Evolutionary conservation across 192 early-diverging fungal species (phyloP), one percentile per base, ranked within the genome.

Genomic region (Coemansia interrupta): DNA sequence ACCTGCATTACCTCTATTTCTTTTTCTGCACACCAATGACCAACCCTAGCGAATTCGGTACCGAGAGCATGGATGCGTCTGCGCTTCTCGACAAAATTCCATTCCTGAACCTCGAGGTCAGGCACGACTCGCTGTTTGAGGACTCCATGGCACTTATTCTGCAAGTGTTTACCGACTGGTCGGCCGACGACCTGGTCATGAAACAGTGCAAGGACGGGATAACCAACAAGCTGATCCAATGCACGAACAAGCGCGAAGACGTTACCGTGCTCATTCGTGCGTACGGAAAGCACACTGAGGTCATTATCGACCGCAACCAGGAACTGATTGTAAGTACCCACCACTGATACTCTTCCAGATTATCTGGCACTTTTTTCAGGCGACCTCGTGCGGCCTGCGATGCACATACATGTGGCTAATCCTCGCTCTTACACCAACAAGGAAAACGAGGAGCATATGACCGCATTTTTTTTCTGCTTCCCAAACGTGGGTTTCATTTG

Each of bases 221-320:
- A 44, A 91, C 90, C 55, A 91, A 91, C 69, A 89, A 91, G 54
- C 66, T 95, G 70, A 84, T 95, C 17, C 81, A 83, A 55, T 86
- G 84, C 52, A 86, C 82, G 4, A 84, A 94, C 77, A 68, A 48
- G 32, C 70, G 78, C 9, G 64, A 74, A 12, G 67, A 80, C 12
- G 58, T 80, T 14, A 82, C 87, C 13, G 84, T 94, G 19, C 83
- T 97, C 41, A 86, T 97, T 44, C 84, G 94, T 24, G 88, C 89
- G 32, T 97, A 95, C 69, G 94, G 94, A 46, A 89, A 89, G 61
- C 84, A 88, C 45, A 90, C 90, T 41, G 90, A 92, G 55, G 69
- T 89, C 19, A 83, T 97, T 36, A 97, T 97, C 66, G 92, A 97
- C 63, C 78, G 94, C 26, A 80, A 81, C 57, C 88, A 90, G 64